phyloP scores from a whole-genome alignment of 1,284 basidiomycete species.

The Ustilago nuda region DNA sequence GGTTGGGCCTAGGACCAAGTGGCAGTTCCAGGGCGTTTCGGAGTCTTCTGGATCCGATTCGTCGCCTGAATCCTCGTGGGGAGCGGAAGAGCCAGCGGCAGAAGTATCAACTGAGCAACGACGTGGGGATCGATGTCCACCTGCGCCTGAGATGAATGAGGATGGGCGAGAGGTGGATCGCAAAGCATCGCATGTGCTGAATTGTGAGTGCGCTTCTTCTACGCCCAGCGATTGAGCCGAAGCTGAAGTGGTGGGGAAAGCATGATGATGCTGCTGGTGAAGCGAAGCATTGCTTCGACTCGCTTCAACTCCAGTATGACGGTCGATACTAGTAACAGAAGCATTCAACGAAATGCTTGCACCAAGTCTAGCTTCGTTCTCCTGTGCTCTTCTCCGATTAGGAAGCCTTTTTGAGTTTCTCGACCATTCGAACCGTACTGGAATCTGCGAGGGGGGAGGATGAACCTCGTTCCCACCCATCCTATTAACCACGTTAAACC shows the following conservation, averaged over 20 bases:
- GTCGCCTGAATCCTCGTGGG: constrained; percentile 41
- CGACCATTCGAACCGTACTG: constrained; percentile 65
- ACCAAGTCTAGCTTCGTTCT: constrained; percentile 27
- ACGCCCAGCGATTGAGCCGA: constrained; percentile 29
- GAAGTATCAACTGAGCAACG: constrained; percentile 44
- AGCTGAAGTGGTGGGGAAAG: constrained; percentile 15
- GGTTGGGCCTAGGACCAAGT: constrained; percentile 68
- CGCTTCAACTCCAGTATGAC: constrained; percentile 13
- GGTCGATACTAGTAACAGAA: constrained; percentile 33
- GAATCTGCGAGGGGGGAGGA: constrained; percentile 50
- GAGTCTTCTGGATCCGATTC: constrained; percentile 88
- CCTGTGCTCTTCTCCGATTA: constrained; percentile 17
- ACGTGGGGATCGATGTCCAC: constrained; percentile 27
- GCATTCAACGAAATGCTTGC: constrained; percentile 43
- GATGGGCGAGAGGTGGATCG: constrained; percentile 29
- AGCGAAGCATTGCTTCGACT: constrained; percentile 27
- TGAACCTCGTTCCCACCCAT: constrained; percentile 51
- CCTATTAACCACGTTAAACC: constrained; percentile 56
- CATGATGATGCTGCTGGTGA: constrained; percentile 5
- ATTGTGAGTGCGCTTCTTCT: constrained; percentile 9
- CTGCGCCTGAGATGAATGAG: constrained; percentile 36
- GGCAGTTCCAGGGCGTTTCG: constrained; percentile 92
- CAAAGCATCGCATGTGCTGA: constrained; percentile 24
- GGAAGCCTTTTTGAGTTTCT: constrained; percentile 35
- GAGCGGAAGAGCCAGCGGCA: constrained; percentile 33